Evolutionary conservation across 2,329 filamentous ascomycete species (phyloP).

Genomic region (Trichoderma gracile): DNA sequence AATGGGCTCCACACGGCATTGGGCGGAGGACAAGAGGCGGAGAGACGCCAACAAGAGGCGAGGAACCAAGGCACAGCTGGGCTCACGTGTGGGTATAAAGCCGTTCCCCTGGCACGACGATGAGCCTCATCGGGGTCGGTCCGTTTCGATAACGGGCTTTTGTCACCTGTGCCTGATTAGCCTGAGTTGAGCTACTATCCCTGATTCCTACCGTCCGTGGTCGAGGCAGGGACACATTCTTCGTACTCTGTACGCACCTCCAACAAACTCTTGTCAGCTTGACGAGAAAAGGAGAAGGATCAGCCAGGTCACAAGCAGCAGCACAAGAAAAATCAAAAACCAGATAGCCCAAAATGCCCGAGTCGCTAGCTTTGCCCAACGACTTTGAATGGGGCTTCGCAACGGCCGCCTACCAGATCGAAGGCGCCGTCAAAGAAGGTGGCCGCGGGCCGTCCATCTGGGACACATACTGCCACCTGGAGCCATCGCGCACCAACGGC

Average conservation of each 20-base stretch:
- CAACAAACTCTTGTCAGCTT: conserved; percentile 1
- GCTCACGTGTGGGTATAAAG: conserved; percentile 18
- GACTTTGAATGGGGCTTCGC: conserved; percentile 47
- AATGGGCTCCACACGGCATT: conserved; percentile 4
- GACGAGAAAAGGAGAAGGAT: conserved; percentile 11
- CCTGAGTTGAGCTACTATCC: conserved; percentile 20
- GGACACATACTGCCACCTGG: conserved; percentile 46
- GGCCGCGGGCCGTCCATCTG: conserved; percentile 47
- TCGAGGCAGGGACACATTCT: not conserved
- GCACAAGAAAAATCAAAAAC: not conserved
- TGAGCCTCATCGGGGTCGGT: conserved; percentile 22
- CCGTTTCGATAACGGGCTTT: conserved; percentile 22
- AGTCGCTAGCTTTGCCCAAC: conserved; percentile 33
- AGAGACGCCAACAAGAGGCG: not conserved
- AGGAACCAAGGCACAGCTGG: not conserved
- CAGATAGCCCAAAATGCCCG: conserved; percentile 23
- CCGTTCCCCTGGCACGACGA: conserved; percentile 1
- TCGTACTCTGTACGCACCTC: not conserved
- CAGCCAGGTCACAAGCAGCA: conserved; percentile 1
- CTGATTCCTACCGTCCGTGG: not conserved
- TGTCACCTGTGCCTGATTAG: conserved; percentile 16
- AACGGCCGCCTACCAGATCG: conserved; percentile 48
- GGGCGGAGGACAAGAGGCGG: too few species aligned
- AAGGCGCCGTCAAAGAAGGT: conserved; percentile 45
- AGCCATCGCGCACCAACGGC: conserved; percentile 43